Evolutionary conservation across 352 stramenopile genomes (phyloP).

Genomic region (Phytophthora crassamura): DNA sequence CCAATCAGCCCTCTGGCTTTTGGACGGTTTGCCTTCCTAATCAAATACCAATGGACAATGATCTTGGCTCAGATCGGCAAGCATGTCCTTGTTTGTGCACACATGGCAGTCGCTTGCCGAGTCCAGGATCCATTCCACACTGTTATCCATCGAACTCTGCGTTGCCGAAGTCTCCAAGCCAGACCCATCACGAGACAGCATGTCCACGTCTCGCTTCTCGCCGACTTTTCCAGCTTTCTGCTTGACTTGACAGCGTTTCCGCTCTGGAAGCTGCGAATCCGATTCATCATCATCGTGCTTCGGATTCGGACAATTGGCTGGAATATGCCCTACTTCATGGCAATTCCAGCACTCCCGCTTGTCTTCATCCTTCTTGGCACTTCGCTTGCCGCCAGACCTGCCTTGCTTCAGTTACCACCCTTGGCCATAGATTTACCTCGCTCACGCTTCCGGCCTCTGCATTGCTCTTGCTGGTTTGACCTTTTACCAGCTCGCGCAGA

Average conservation of each 20-base stretch:
- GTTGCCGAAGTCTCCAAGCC: background rate
- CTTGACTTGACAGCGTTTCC: slow-evolving; percentile 14
- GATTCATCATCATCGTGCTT: slow-evolving; percentile 13
- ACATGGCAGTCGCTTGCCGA: slow-evolving; percentile 1
- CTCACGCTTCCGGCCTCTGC: background rate
- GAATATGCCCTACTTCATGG: slow-evolving; percentile 12
- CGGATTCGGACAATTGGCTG: background rate
- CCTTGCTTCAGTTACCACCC: background rate
- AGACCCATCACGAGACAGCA: background rate
- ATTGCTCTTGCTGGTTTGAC: background rate
- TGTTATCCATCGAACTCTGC: background rate
- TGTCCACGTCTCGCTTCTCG: background rate
- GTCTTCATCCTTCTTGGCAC: slow-evolving; percentile 10
- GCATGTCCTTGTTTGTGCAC: background rate
- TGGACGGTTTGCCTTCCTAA: slow-evolving; percentile 6
- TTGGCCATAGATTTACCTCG: slow-evolving; percentile 9
- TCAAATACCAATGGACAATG: slow-evolving; percentile 13
- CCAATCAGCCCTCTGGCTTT: background rate
- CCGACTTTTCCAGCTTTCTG: background rate
- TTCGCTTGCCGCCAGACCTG: background rate
- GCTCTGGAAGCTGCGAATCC: slow-evolving; percentile 7
- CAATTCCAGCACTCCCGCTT: slow-evolving; percentile 21
- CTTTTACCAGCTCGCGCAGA: slow-evolving; percentile 10
- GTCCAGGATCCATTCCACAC: background rate
- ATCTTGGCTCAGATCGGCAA: background rate